Percentiles rank a stretch among this genome's conserved stretches.
These are phyloP conservation scores for Biancaea sappan DNA, from an alignment of 306 rosid genomes.

Conservation along the genomic window DNA sequence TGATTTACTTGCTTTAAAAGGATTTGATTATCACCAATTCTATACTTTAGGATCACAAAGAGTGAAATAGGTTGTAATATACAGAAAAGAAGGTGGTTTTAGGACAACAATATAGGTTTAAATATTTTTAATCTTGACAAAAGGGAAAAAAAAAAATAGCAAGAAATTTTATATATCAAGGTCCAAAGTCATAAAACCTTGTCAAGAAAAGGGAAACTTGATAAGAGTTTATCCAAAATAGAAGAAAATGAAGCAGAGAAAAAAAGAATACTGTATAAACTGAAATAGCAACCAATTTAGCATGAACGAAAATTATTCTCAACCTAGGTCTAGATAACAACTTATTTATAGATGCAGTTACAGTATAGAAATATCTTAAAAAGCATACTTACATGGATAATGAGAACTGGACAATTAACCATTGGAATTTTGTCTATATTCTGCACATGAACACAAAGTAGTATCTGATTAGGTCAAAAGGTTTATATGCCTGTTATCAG, in stretches of 20 bases:
- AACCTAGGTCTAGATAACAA: conserved; percentile 4
- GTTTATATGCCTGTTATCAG: conserved; percentile 12
- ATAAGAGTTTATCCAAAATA: background rate
- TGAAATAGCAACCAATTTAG: background rate
- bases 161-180: background rate
- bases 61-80: too few species aligned
- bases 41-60: background rate
- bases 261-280: background rate
- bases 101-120: background rate
- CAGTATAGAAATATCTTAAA: conserved; percentile 7
- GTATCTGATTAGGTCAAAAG: conserved; percentile 18
- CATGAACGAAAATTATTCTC: conserved; percentile 19
- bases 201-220: background rate
- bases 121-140: background rate
- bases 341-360: conserved; percentile 12
- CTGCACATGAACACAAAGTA: conserved; percentile 48
- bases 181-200: background rate
- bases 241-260: background rate
- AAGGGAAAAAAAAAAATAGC: background rate
- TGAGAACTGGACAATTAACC: conserved; percentile 84
- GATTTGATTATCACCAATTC: background rate
- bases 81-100: background rate
- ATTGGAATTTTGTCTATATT: conserved; percentile 83
- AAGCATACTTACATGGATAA: conserved; percentile 72
- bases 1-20: background rate